Evolutionary conservation across 345 rosid genomes (phyloP), one percentile per base, ranked within the genome.

Genomic region (Angophora floribunda): DNA sequence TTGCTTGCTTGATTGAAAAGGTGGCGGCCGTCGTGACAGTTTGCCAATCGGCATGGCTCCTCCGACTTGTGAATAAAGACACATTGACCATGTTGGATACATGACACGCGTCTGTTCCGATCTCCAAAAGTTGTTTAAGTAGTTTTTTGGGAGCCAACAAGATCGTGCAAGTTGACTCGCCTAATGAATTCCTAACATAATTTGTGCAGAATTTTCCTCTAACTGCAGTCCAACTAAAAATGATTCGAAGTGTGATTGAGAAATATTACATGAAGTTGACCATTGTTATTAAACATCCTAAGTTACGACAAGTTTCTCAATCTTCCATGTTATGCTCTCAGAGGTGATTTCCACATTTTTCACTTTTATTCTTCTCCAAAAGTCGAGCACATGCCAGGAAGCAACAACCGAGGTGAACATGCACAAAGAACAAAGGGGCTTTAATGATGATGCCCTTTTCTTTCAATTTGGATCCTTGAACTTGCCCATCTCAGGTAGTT

Each of bases 401-500:
- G 49, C 82, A 75, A 19, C 26, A 36, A 3, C 45, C 17, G 22
- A 36, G 47, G 49, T 19, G 82, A 75, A 36, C 82, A 36, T 44
- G 82, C 44, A 47, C 14, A 36, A 36, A 17, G 24, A 70, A 16
- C 24, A 36, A 75, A 75, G 36, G 82, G 26, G 49, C 26, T 36
- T 36, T 22, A 75, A 36, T 75, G 49, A 75, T 19, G 21, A 75
- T 36, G 45, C 82, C 82, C 47, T 11, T 5, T 19, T 16, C n/a
- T 32, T 75, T 10, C 13, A 19, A 9, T 75, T 75, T 19, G 95
- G 93, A 91, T 93, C 94, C 91, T 94, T 95, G 96, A 95, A 96
- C 93, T 92, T 94, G 96, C 93, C 96, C 97, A 92, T 90, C 90
- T 93, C 80, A 91, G 88, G 87, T 91, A 75, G 86, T 41, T 44